Base-by-base conservation (phyloP, 176 grass and related monocot species). In the Poa pratensis region DNA sequence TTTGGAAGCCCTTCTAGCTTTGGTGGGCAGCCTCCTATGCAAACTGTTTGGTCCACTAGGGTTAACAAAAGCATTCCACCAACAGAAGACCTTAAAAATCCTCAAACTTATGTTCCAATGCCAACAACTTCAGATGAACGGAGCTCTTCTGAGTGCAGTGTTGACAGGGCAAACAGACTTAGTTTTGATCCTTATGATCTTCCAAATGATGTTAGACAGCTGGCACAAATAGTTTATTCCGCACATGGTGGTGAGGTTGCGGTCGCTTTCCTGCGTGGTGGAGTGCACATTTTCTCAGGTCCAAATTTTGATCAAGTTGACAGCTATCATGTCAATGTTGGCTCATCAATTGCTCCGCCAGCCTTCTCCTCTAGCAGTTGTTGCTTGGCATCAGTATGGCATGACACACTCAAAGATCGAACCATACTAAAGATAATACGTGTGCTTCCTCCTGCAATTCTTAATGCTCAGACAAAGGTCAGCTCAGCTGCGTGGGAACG, bases 151-250 rank as follows among this genome's bases (percentile, higher is more conserved):
- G 96, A 99, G 27, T 94, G 93, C 88, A 99, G 96, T 89, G 88
- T 89, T 84, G 93, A 99, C 77, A 92, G 93, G 73, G 88, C 91
- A 19, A 94, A 88, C 79, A 94, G 96, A 71, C 88, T 99, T 68
- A 99, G 86, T 78, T 96, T 99, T 87, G 96, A 94, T 71, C 96
- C 96, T 49, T 96, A 99, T 75, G 96, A 99, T 89, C 89, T 99
- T 60, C 96, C 93, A 37, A 99, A 92, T 90, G 96, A 99, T 90
- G 86, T 96, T 60, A 96, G 96, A 91, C 93, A 96, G 28, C 79
- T 99, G 83, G 96, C 93, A 18, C 96, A 96, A 89, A 99, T 99
- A 82, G 88, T 99, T 75, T 99, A 99, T 89, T 92, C 93, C 80
- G 93, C 91, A 79, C 93, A 99, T 77, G 96, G 91, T 61, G 90